Evolutionary conservation across 2,329 filamentous ascomycete species (phyloP), one percentile per base, ranked within the genome.

Genomic region (Mycocentrospora acerina): DNA sequence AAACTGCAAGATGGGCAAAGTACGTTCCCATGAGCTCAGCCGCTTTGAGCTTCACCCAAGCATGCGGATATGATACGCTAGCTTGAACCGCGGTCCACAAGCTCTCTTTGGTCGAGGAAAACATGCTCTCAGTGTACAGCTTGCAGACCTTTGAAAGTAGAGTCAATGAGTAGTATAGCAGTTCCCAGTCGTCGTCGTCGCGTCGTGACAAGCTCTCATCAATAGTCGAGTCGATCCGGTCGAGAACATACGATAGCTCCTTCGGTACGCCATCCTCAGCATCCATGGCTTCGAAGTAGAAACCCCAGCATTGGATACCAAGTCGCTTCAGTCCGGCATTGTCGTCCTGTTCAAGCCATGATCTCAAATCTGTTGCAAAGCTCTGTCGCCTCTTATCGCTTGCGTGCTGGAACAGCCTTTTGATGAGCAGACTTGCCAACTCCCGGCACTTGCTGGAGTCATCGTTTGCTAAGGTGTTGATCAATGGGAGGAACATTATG

Each of bases 391-490:
- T 80, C 50, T 90, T 86, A 45, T 79, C 78, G 59, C 91, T 86
- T 2, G 90, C 84, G 55, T 84, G 82, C 40, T 81, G 79, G 67
- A 95, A 95, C 13, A 93, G 78, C 57, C 87, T 83, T 59, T 86
- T 89, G 40, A 97, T 73, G 29, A 98, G 72, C 40, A 85, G 81
- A 29, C 82, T 85, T 0, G 90, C 90, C 65, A 91, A 84, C 45
- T 90, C 80, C 19, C 88, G 83, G 66, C 93, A 98, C 53, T 88
- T 87, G 35, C 85, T 79, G 32, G 88, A 88, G 37, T 94, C 87
- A 44, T 98, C 93, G 55, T 96, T 95, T 42, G 86, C 83, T 46
- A 96, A 78, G 12, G 90, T 82, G 55, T 95, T 81, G 34, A 96
- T 82, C 5, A 98, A 69, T 0, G 90, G 90, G 15, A 94, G 77